Base-by-base conservation (phyloP, 129 eudicot species). In the Ambrosia trifida region DNA sequence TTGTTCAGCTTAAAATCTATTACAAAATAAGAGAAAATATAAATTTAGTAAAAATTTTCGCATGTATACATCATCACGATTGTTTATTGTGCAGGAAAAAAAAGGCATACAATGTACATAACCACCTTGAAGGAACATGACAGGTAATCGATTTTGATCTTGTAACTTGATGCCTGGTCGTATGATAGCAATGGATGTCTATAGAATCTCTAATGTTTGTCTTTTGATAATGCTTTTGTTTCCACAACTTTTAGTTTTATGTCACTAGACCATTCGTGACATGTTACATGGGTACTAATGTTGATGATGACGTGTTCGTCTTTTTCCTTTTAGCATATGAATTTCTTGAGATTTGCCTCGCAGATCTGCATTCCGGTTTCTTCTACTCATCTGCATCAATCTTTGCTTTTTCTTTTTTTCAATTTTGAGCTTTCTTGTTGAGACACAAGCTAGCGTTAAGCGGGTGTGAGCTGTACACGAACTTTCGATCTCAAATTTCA, bases 41-140 rank as follows among this genome's bases (percentile, higher is more conserved):
- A 18, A 7, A 10, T 7, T 54, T 46, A 33, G 33, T 19, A 8
- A 12, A 5, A 32, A 3, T 18, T 57, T 4, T 57, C 12, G 64
- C 33, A 52, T 36, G 20, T 19, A 36, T 60, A 66, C 16, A 32
- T 76, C 56, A 18, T 28, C 52, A 13, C n/a, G 32, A 43, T 67
- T 44, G 40, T 38, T 67, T 66, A 13, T 7, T 76, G 16, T 33
- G 73, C 79, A 75, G 73, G 73, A 36, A 14, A 62, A 50, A 35
- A 35, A 62, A 19, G 9, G 54, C 10, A 14, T 24, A 44, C 67
- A 38, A 38, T 74, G 79, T 75, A 75, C 58, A 75, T 16, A 6
- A 41, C 45, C 65, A 53, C 54, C 65, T 52, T 65, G 47, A 54
- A 12, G 60, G 51, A 59, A 7, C 40, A 24, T 41, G 43, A 14